phyloP scores from a whole-genome alignment of 148 eudicot species.

The Rhododendron ovatum region DNA sequence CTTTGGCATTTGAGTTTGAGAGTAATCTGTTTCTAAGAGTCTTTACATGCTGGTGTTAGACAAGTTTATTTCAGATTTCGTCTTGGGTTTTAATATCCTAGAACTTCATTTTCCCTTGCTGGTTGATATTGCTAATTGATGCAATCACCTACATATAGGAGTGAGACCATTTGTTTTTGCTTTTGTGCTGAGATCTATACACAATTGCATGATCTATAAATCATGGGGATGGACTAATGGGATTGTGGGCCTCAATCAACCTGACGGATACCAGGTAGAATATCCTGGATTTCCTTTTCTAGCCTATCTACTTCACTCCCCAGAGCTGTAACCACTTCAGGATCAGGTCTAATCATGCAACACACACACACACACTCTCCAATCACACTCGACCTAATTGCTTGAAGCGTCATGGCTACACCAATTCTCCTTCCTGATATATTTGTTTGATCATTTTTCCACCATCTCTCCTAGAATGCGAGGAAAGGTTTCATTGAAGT shows the following conservation, averaged over 20 bases:
- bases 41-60: background rate
- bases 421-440: no score
- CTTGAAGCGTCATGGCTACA: no score
- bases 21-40: background rate
- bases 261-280: slow-evolving; percentile 87
- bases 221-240: slow-evolving; percentile 42
- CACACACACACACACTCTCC: no score
- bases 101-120: background rate
- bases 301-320: slow-evolving; percentile 95
- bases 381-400: no score
- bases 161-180: background rate
- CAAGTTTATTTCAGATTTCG: background rate
- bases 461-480: no score
- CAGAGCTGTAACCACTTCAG: slow-evolving; percentile 76
- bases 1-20: background rate
- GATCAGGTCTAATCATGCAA: background rate
- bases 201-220: background rate
- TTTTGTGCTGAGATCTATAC: background rate
- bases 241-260: slow-evolving; percentile 94
- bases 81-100: background rate
- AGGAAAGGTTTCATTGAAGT: no score
- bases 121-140: background rate
- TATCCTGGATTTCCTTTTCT: slow-evolving; percentile 73
- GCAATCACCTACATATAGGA: background rate
- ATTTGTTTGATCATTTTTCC: no score